phyloP scores from a whole-genome alignment of 768 basidiomycete genomes.

The Tulasnella sp. region DNA sequence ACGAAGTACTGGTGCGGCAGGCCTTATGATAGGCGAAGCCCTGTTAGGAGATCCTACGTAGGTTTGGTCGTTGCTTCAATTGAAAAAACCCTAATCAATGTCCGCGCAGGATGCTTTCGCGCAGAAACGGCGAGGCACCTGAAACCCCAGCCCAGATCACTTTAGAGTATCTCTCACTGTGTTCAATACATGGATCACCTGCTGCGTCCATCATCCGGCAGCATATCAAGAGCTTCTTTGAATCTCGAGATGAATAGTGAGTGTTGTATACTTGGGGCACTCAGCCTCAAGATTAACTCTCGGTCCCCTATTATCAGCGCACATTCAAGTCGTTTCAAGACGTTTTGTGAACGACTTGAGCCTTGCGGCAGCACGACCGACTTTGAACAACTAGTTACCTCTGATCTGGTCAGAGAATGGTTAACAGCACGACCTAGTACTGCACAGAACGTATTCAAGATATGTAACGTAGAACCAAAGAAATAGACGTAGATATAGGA shows the following conservation, averaged over 20 bases:
- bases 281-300: not conserved
- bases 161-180: slow-evolving; percentile 58
- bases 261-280: not conserved
- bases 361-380: slow-evolving; percentile 37
- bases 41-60: slow-evolving; percentile 66
- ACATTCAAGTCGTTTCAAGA: slow-evolving; percentile 22
- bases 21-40: slow-evolving; percentile 75
- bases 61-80: slow-evolving; percentile 16
- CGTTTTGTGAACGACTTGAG: slow-evolving; percentile 41
- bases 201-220: slow-evolving; percentile 43
- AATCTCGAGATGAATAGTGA: slow-evolving; percentile 25
- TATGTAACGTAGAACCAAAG: not conserved
- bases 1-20: slow-evolving; percentile 50
- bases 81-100: not conserved
- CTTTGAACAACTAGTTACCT: slow-evolving; percentile 37
- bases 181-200: slow-evolving; percentile 42
- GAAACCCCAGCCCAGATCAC: slow-evolving; percentile 58
- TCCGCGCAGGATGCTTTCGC: not conserved
- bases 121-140: slow-evolving; percentile 38
- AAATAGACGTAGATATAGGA: too few species aligned
- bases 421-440: not conserved
- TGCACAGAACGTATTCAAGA: not conserved
- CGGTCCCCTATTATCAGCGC: not conserved
- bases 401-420: slow-evolving; percentile 25
- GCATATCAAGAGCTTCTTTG: slow-evolving; percentile 58